Conservation (phyloP, 177 flowering plant species). For the Vitis hybrid region DNA sequence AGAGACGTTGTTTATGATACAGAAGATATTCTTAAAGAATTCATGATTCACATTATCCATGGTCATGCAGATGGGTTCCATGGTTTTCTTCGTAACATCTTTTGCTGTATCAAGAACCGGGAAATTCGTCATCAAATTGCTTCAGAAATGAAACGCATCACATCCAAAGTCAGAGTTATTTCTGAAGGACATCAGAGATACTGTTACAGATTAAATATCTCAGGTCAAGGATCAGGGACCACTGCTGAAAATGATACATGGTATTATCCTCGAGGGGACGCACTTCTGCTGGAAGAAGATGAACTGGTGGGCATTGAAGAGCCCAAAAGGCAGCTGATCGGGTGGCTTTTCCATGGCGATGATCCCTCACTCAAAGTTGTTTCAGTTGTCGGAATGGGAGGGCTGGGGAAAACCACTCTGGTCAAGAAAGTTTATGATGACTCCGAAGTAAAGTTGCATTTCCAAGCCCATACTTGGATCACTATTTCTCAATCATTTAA, state of each 20-base stretch:
- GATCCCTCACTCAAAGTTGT: conserved; percentile 13
- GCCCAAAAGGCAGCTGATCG: conserved; percentile 14
- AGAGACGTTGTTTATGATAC: conserved; percentile 24
- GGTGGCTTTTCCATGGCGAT: conserved; percentile 7
- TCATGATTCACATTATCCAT: conserved; percentile 3
- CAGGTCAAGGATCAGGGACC: background rate
- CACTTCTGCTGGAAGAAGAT: conserved; percentile 15
- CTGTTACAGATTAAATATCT: background rate
- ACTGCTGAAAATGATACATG: background rate
- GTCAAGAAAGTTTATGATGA: conserved; percentile 25
- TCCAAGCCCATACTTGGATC: conserved; percentile 21
- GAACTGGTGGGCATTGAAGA: conserved; percentile 29
- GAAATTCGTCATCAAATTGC: conserved; percentile 16
- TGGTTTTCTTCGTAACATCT: conserved; percentile 1
- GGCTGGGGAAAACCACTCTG: conserved; percentile 33
- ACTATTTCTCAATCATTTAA: conserved; percentile 20
- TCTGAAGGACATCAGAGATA: conserved; percentile 16
- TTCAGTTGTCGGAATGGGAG: conserved; percentile 31
- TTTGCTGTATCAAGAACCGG: conserved; percentile 7
- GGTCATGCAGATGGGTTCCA: conserved; percentile 5
- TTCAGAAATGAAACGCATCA: conserved; percentile 14
- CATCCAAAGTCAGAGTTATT: conserved; percentile 13
- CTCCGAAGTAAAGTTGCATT: conserved; percentile 19
- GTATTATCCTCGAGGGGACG: conserved; percentile 15
- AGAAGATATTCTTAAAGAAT: conserved; percentile 29